These are phyloP conservation scores for Kluyveromyces nonfermentans DNA, from an alignment of 805 yeast species.

Conservation along the genomic window DNA sequence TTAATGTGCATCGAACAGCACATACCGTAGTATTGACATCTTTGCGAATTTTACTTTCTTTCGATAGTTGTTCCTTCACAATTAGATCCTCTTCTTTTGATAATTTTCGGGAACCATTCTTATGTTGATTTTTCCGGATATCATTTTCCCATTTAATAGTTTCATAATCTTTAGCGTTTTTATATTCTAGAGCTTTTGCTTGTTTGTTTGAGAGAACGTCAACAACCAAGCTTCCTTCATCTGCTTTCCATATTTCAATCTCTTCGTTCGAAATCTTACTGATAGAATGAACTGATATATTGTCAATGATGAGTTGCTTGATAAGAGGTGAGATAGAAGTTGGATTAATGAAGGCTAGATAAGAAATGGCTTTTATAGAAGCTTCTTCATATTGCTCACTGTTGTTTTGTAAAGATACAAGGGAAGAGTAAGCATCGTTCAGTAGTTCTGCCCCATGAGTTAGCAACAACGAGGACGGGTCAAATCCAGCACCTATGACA, in stretches of 20 bases:
- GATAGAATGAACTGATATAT: conserved; percentile 33
- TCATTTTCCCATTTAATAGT: conserved; percentile 84
- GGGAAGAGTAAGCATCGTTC: conserved; percentile 2
- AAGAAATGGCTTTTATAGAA: conserved; percentile 43
- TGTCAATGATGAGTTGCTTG: conserved; percentile 33
- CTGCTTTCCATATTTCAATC: conserved; percentile 54
- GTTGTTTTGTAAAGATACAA: too few relatives aligned
- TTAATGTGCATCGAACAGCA: conserved; percentile 40
- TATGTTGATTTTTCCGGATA: conserved; percentile 63
- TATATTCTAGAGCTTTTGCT: conserved; percentile 41
- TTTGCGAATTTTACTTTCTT: conserved; percentile 50
- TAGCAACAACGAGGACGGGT: conserved; percentile 52
- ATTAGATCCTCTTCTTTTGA: conserved; percentile 67
- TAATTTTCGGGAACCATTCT: conserved; percentile 41
- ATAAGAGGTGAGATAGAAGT: conserved; percentile 44
- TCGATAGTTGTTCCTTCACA: conserved; percentile 51
- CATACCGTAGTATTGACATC: conserved; percentile 33
- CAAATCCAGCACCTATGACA: conserved; percentile 47
- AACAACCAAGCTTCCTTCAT: conserved; percentile 60
- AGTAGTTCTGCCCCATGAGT: conserved; percentile 18
- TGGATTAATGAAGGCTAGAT: conserved; percentile 51
- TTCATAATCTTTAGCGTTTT: conserved; percentile 77
- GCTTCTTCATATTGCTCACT: conserved; percentile 28
- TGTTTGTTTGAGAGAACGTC: conserved; percentile 46
- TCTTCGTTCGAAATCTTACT: conserved; percentile 39